These are phyloP conservation scores for Psilocybe tampanensis DNA, from an alignment of 768 basidiomycete species.

Conservation along the genomic window DNA sequence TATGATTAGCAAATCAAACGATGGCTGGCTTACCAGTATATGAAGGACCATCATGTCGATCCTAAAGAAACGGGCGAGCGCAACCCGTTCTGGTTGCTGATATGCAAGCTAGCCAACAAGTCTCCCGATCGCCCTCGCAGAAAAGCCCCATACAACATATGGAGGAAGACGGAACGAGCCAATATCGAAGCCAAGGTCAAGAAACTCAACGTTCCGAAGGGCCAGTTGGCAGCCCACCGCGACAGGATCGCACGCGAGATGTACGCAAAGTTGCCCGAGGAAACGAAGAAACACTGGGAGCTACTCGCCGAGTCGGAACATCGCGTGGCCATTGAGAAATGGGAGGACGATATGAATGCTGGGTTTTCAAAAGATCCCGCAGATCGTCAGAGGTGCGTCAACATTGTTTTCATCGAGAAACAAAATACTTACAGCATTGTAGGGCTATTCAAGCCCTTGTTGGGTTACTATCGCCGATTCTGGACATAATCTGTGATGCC, in stretches of 20 bases:
- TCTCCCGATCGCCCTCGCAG: not conserved
- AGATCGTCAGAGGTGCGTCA: conserved; percentile 16
- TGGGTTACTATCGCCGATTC: no score
- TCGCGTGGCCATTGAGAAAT: conserved; percentile 1
- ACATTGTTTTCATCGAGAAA: no score
- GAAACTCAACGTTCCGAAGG: not conserved
- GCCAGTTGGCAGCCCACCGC: not conserved
- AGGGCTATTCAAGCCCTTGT: no score
- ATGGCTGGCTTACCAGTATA: conserved; percentile 9
- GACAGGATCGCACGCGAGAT: conserved; percentile 9
- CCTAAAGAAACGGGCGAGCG: not conserved
- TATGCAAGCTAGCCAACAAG: conserved; percentile 3
- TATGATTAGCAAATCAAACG: conserved; percentile 15
- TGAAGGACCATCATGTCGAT: conserved; percentile 1
- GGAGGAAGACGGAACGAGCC: not conserved
- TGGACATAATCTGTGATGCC: no score
- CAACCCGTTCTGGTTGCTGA: not conserved
- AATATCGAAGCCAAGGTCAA: not conserved
- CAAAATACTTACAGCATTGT: no score
- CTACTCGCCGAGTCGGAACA: conserved; percentile 1
- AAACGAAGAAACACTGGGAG: conserved; percentile 2
- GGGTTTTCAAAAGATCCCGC: conserved; percentile 1
- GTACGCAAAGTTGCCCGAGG: not conserved
- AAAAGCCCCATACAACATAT: conserved; percentile 3
- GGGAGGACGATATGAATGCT: not conserved